phyloP scores from a whole-genome alignment of 139 green algal genomes.

The Penium margaritaceum region DNA sequence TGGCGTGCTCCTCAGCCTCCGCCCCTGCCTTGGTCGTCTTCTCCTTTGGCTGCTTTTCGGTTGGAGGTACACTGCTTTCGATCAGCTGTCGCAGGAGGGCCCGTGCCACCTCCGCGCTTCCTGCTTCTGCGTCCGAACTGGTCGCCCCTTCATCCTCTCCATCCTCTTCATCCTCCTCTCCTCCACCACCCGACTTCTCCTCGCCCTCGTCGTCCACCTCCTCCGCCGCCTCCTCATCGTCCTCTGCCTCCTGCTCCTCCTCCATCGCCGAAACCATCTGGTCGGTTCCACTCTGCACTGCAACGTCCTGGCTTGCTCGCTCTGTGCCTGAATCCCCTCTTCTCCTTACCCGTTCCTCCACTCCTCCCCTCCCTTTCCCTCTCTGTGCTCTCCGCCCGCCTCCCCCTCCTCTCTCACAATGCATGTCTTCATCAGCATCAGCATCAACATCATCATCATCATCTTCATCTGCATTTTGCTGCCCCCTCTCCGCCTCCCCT shows the following conservation, averaged over 20 bases:
- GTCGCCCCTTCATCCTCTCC: background rate
- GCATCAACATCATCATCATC: no score
- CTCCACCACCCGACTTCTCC: no score
- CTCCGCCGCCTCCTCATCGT: background rate
- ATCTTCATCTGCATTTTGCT: background rate
- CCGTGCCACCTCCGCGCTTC: no score
- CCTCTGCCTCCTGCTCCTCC: background rate
- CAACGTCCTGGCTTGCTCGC: background rate
- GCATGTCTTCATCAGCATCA: no score
- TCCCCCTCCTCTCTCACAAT: background rate
- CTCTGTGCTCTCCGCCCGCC: background rate
- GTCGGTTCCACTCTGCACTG: background rate
- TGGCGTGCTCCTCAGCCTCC: no score
- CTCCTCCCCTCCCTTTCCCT: background rate
- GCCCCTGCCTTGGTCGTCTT: no score
- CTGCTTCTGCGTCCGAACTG: no score
- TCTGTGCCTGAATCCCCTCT: background rate
- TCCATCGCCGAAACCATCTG: background rate
- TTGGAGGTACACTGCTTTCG: no score
- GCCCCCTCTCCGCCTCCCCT: background rate
- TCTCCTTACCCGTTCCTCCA: background rate
- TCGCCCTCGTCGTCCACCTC: background rate
- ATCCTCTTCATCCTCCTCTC: background rate
- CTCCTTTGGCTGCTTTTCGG: no score
- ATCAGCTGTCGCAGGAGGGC: no score